These are phyloP conservation scores for Nakazawaea ambrosiae DNA, from an alignment of 805 yeast genomes.

Conservation along the genomic window DNA sequence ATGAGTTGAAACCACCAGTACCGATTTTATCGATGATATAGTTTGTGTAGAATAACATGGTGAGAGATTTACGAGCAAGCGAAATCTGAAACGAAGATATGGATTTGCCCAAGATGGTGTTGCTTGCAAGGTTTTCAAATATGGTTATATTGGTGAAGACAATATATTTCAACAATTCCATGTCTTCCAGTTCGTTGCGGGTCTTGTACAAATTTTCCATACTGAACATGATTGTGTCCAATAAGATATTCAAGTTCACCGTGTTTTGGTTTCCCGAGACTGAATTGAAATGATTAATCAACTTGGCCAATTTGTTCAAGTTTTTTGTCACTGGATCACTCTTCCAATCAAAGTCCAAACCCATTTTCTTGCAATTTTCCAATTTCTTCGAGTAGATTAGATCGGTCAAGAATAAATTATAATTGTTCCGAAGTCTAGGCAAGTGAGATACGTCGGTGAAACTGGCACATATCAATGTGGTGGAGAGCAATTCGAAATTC, in stretches of 20 bases:
- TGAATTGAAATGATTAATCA: slow-evolving; percentile 31
- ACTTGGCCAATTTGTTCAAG: slow-evolving; percentile 38
- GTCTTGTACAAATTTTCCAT: neutral
- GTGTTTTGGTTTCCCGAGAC: slow-evolving; percentile 12
- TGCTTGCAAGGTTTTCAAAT: slow-evolving; percentile 13
- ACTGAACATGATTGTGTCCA: neutral
- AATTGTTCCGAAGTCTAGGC: neutral
- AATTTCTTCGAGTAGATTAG: slow-evolving; percentile 1
- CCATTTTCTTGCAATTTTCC: neutral
- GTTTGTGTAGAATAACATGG: slow-evolving; percentile 34
- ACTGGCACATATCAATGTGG: slow-evolving; percentile 2
- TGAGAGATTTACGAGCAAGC: slow-evolving; percentile 26
- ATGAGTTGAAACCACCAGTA: slow-evolving; percentile 57
- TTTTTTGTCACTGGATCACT: slow-evolving; percentile 38
- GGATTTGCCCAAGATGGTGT: slow-evolving; percentile 14
- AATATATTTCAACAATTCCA: slow-evolving; percentile 12
- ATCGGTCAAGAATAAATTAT: slow-evolving; percentile 1
- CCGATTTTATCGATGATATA: slow-evolving; percentile 49
- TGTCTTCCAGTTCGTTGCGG: slow-evolving; percentile 8
- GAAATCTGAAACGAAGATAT: slow-evolving; percentile 26
- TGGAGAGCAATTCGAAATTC: slow-evolving; percentile 4
- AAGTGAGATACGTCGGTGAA: neutral
- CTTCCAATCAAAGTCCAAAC: neutral
- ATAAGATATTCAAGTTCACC: slow-evolving; percentile 13
- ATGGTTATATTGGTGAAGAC: slow-evolving; percentile 16